Conservation (phyloP, 768 basidiomycete species). For the Collybiopsis luxurians region DNA sequence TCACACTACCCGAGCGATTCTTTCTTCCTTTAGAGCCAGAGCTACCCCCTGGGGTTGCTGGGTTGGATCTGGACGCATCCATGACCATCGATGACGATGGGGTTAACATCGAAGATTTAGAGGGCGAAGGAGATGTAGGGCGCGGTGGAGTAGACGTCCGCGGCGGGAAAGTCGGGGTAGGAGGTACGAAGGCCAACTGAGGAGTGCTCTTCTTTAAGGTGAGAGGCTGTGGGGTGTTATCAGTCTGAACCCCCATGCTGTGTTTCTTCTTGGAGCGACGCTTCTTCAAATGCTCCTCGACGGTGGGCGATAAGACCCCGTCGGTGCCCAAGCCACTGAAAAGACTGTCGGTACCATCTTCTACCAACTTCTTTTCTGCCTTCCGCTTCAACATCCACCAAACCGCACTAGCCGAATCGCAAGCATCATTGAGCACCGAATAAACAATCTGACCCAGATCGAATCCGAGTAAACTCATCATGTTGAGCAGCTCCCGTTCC, state of each 20-base stretch:
- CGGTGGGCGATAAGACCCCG: constrained; percentile 10
- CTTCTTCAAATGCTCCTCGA: constrained; percentile 18
- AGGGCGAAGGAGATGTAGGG: constrained; percentile 34
- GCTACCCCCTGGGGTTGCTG: constrained; percentile 66
- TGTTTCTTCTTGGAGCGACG: constrained; percentile 16
- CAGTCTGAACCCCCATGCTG: constrained; percentile 18
- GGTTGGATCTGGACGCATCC: constrained; percentile 59
- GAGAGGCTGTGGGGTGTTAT: constrained; percentile 28
- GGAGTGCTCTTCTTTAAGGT: constrained; percentile 43
- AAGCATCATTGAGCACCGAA: constrained; percentile 87
- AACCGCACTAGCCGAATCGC: constrained; percentile 84
- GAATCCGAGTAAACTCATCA: constrained; percentile 73
- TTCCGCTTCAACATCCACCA: constrained; percentile 97
- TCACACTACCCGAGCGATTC: constrained; percentile 82
- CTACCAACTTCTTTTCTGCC: constrained; percentile 54
- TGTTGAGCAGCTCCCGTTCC: constrained; percentile 79
- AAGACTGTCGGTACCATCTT: constrained; percentile 21
- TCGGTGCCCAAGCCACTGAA: constrained; percentile 5
- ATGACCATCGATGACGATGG: constrained; percentile 46
- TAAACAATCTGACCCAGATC: constrained; percentile 96
- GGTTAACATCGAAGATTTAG: constrained; percentile 53
- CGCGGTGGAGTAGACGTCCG: constrained; percentile 56
- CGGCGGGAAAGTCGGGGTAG: constrained; percentile 60
- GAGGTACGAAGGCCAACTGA: constrained; percentile 70
- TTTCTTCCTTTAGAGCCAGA: constrained; percentile 59